Base-by-base conservation (phyloP, 257 asterid species). In the Solanum clarkiae region DNA sequence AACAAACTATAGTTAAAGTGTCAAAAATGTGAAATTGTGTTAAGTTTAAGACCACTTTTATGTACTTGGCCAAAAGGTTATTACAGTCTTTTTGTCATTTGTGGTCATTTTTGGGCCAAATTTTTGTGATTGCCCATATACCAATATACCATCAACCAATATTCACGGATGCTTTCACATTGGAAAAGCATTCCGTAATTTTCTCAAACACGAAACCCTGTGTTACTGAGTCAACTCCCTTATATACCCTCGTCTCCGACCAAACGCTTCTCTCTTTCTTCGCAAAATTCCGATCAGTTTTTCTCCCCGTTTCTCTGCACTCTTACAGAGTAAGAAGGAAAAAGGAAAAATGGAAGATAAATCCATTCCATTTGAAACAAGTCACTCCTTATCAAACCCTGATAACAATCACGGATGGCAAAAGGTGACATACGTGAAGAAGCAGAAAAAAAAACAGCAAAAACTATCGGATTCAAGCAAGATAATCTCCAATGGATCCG, bases 401-500 rank as follows among this genome's bases (percentile, higher is more conserved):
- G 81, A 74, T 84, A 79, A 32, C 83, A 80, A 74, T 68, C 88
- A 85, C 53, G 92, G 92, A 24, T 88, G 92, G 92, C 91, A 88
- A 84, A 77, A 83, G 85, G 92, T 90, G 75, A 84, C 87, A 18
- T 88, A 86, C 44, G 87, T 74, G 80, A 88, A 88, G 84, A 85
- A 91, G 55, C 92, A 90, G 86, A 90, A 94, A 11, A 93, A 91
- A 42, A 90, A 81, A 79, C 93, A 85, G 81, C 47, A 40, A 5
- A 86, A 79, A 56, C 32, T 80, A 29, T 47, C 86, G 22, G 97
- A 90, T 86, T 53, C 88, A 14, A n/a, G 87, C 3, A 90, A 77
- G 88, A 55, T 32, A 22, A 66, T 57, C 32, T 71, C 93, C 44
- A 88, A 91, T 88, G 98, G 94, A 93, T 92, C 96, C 83, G 90